Evolutionary conservation across 345 rosid species (phyloP).

Genomic region (thale cress (Arabidopsis thaliana)): TAIR10.1 NC_003076.8:24092001-24092500

Average conservation of each 20-base stretch:
- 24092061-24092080: constrained; percentile 67
- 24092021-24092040: constrained; percentile 94
- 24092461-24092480: constrained; percentile 35
- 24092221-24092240: constrained; percentile 61
- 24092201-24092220: constrained; percentile 63
- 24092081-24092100: constrained; percentile 32
- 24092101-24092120: constrained; percentile 60
- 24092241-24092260: constrained; percentile 56
- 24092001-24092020: constrained; percentile 97
- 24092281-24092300: constrained; percentile 35
- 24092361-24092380: constrained; percentile 71
- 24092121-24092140: constrained; percentile 64
- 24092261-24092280: constrained; percentile 54
- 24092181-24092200: constrained; percentile 81
- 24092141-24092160: constrained; percentile 91
- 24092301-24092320: constrained; percentile 47
- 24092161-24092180: constrained; percentile 88
- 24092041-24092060: constrained; percentile 80
- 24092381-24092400: constrained; percentile 69
- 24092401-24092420: constrained; percentile 82
- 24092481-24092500: not conserved
- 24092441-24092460: not conserved
- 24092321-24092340: constrained; percentile 79
- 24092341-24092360: constrained; percentile 94
- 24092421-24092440: constrained; percentile 51